Base-by-base conservation (phyloP, 2,329 filamentous ascomycete species). In the Penicillium carneum region DNA sequence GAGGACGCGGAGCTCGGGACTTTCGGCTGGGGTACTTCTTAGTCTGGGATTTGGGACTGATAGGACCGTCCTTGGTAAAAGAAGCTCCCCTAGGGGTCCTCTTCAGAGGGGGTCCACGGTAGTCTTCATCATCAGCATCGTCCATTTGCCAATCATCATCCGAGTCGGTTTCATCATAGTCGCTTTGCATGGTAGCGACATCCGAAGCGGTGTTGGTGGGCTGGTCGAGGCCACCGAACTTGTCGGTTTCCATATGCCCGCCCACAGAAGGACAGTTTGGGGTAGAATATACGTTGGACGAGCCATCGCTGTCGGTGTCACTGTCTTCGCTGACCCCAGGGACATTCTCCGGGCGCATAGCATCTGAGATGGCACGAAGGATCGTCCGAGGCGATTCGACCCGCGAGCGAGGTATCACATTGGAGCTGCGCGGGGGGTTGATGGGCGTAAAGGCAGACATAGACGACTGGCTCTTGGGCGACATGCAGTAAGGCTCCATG, bases 391-490 rank as follows among this genome's bases (percentile, higher is more conserved):
- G 66, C 0, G 73, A 71, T 2, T 68, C 63, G 4, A 69, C 52
- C 2, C 48, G 57, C 9, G 60, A 56, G 34, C 49, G 63, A 26
- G 57, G 50, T 0, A 53, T n/a, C 9, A 26, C 38, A 4, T 68
- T 61, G 2, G 62, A 59, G 53, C 72, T 74, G 23, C 74, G 71
- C 2, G 77, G 76, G 3, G 72, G 72, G 51, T 84, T 84, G 51
- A 81, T 71, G 0, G 80, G 76, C 1, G 75, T 81, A 73, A 77
- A 83, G 41, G 67, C 65, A 23, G 72, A 74, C 51, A 47, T 49
- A 0, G 69, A 74, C n/a, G 72, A 72, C 14, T 77, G 75, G 45
- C 79, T 76, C 18, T 76, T 69, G 1, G 81, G 79, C 1, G 81
- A 82, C 45, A 72, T 70, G 50, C 71, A 71, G 64, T 74, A 77